Conservation (phyloP, 1,139 yeast genomes). For the Suhomyces atakaporum region DNA sequence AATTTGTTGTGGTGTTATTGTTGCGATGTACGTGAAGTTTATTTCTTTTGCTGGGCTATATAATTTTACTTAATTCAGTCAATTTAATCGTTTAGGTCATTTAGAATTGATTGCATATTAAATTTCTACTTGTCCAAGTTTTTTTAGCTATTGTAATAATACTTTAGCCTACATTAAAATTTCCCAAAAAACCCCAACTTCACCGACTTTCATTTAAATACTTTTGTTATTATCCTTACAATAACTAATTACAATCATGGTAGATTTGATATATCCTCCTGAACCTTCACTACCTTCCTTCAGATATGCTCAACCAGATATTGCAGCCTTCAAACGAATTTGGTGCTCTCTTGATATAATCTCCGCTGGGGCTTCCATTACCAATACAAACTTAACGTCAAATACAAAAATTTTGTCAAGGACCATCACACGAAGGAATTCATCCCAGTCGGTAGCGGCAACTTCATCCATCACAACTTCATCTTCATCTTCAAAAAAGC, state of each 20-base stretch:
- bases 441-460: constrained; percentile 4
- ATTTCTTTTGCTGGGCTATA: background rate
- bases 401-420: background rate
- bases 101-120: no score
- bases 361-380: constrained; percentile 3
- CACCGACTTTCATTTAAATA: background rate
- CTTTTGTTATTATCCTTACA: background rate
- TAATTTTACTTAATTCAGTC: constrained; percentile 1
- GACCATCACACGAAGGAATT: constrained; percentile 1
- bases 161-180: background rate
- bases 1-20: background rate
- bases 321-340: constrained; percentile 15
- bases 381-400: background rate
- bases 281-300: constrained; percentile 7
- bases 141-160: background rate
- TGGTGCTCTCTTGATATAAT: constrained; percentile 20
- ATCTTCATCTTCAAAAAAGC: background rate
- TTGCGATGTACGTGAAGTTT: constrained; percentile 1
- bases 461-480: background rate
- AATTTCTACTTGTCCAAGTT: background rate
- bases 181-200: background rate
- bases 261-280: constrained; percentile 3
- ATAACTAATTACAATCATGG: constrained; percentile 2
- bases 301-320: constrained; percentile 18
- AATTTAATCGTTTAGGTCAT: no score